Percentiles rank a stretch among this genome's conserved stretches.
Evolutionary conservation across 2,329 filamentous ascomycete genomes (phyloP).

Genomic region (Trichoderma atrobrunneum): DNA sequence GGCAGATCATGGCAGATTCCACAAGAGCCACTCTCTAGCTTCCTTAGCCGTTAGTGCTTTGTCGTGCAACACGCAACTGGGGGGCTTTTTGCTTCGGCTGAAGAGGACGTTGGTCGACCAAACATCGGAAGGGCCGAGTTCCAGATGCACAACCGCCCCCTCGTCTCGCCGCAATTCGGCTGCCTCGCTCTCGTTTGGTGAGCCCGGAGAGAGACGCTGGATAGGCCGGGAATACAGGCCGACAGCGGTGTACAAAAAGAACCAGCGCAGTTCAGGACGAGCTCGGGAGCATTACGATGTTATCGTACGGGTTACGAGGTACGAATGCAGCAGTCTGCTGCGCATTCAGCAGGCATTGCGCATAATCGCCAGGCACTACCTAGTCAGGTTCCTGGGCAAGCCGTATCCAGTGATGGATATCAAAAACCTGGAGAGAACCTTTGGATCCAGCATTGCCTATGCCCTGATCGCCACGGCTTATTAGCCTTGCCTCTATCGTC

Average conservation of each 20-base stretch:
- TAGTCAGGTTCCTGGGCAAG: neutral
- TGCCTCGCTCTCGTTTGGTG: neutral
- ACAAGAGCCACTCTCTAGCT: neutral
- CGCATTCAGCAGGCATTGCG: neutral
- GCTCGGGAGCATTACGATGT: neutral
- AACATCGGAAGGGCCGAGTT: neutral
- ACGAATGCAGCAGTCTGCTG: neutral
- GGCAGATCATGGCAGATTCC: conserved; percentile 2
- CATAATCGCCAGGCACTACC: neutral
- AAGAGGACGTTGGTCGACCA: neutral
- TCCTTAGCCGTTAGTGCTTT: neutral
- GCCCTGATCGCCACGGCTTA: neutral
- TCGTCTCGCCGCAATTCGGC: neutral
- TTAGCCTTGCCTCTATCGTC: neutral
- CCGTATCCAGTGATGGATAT: neutral
- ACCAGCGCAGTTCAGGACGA: neutral
- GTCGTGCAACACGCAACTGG: neutral
- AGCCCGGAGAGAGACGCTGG: neutral
- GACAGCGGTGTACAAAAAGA: conserved; percentile 1
- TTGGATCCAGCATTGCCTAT: neutral
- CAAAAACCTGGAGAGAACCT: neutral
- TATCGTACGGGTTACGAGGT: neutral
- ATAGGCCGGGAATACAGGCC: neutral
- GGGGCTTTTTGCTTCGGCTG: neutral
- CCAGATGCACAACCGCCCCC: neutral